Conservation (phyloP, 768 basidiomycete species). For the Mycena amicta region DNA sequence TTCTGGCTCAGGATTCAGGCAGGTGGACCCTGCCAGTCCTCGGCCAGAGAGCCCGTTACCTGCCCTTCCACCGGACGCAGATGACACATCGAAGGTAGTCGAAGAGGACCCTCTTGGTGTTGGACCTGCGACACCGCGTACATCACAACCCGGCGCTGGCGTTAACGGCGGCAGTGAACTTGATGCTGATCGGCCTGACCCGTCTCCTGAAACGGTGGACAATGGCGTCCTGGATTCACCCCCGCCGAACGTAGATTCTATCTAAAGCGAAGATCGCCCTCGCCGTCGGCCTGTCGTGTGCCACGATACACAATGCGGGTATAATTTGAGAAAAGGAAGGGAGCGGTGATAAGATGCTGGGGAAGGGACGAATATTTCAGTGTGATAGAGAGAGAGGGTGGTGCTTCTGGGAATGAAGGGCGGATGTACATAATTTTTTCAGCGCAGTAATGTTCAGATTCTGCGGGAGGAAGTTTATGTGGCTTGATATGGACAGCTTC, state of each 20-base stretch:
- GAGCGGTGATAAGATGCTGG: not conserved
- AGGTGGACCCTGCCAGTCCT: conserved; percentile 16
- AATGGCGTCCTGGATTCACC: conserved; percentile 24
- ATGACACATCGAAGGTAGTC: too few relatives aligned
- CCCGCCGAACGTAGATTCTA: too few relatives aligned
- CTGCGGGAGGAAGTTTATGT: not conserved
- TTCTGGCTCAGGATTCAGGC: conserved; percentile 10
- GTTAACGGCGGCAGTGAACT: too few relatives aligned
- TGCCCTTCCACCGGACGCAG: conserved; percentile 19
- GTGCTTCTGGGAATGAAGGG: not conserved
- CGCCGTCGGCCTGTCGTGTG: too few relatives aligned
- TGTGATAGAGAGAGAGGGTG: not conserved
- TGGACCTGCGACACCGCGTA: conserved; percentile 8
- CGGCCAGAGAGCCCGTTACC: conserved; percentile 23
- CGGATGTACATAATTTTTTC: not conserved
- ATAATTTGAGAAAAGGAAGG: not conserved
- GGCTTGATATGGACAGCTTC: too few relatives aligned
- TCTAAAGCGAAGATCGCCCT: too few relatives aligned
- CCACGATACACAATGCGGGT: not conserved
- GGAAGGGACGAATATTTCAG: not conserved
- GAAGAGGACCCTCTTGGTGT: conserved; percentile 18
- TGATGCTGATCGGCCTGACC: conserved; percentile 15
- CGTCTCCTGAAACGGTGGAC: conserved; percentile 14
- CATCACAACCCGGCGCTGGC: not conserved
- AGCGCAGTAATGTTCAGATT: not conserved